Base-by-base conservation (phyloP, 768 basidiomycete genomes). In the Mycena chlorophos region DNA sequence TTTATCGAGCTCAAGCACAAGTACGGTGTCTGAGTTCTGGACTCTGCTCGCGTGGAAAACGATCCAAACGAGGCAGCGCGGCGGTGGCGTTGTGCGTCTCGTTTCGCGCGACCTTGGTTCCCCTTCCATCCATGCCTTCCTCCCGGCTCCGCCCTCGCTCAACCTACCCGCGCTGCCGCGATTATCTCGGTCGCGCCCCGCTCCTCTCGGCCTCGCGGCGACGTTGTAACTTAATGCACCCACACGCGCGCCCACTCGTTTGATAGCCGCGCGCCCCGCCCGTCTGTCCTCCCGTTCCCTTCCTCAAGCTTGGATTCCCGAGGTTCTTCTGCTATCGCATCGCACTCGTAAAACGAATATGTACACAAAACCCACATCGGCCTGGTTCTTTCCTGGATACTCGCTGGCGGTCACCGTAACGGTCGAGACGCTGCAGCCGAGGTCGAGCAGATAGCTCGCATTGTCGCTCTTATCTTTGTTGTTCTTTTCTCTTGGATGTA, bases 1-100 rank as follows among this genome's bases (percentile, higher is more conserved):
- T 83, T 86, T 63, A 67, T 83, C 49, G 67, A 64, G 29, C 69
- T 85, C 71, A 86, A 86, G 65, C 71, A 66, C 49, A 79, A 72
- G 61, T 76, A 85, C 56, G 80, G 76, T 50, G 83, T 85, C 57
- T 85, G 68, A 80, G 20, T 14, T 10, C 13, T 20, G 20, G 45
- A 6, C 39, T 10, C 39, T 19, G 39, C 39, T 40, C 39, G 39
- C 39, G 39, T 40, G 39, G 39, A 40, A 40, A 8, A 34, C n/a
- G 17, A 8, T 34, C 31, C 31, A 34, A 34, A n/a, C n/a, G n/a
- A n/a, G n/a, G n/a, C n/a, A n/a, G n/a, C n/a, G n/a, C 31, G 31
- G 31, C 31, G 31, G 31, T 17, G 31, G 31, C 31, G 31, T 34
- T 17, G 8, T 34, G 10, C 10, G 10, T 34, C 8, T 8, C 8